phyloP scores from a whole-genome alignment of 106 monocot genomes.

The Triglochin maritima region DNA sequence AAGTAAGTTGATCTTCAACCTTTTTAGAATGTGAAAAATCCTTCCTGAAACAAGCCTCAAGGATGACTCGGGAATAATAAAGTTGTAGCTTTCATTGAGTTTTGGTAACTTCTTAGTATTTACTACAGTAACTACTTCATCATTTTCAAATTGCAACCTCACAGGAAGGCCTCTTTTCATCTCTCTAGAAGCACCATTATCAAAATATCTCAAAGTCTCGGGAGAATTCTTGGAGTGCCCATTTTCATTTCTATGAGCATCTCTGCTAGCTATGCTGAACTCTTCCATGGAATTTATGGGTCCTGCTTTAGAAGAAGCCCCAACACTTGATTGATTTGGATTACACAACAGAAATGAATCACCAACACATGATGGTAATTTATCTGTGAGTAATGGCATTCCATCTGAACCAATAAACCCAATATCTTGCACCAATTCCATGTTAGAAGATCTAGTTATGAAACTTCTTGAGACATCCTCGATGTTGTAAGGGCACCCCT shows the following conservation, averaged over 20 bases:
- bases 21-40: slow-evolving; percentile 46
- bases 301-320: background rate
- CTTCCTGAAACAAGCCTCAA: slow-evolving; percentile 53
- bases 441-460: slow-evolving; percentile 49
- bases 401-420: slow-evolving; percentile 84
- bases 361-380: slow-evolving; percentile 10
- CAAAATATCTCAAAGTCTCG: slow-evolving; percentile 14
- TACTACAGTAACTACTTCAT: slow-evolving; percentile 6
- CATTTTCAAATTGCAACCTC: background rate
- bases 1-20: slow-evolving; percentile 72
- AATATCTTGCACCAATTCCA: slow-evolving; percentile 73
- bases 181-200: slow-evolving; percentile 2
- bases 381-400: slow-evolving; percentile 42
- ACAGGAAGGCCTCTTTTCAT: background rate
- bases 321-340: background rate
- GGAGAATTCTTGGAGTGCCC: background rate
- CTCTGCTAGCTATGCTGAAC: background rate
- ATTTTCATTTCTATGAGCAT: background rate
- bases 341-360: slow-evolving; percentile 26
- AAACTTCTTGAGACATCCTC: slow-evolving; percentile 59
- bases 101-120: slow-evolving; percentile 8
- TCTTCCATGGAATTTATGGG: background rate
- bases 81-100: slow-evolving; percentile 14
- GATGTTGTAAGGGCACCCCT: slow-evolving; percentile 59
- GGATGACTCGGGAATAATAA: slow-evolving; percentile 50